Base-by-base conservation (phyloP, 1,284 basidiomycete genomes). In the Fomes fomentarius region DNA sequence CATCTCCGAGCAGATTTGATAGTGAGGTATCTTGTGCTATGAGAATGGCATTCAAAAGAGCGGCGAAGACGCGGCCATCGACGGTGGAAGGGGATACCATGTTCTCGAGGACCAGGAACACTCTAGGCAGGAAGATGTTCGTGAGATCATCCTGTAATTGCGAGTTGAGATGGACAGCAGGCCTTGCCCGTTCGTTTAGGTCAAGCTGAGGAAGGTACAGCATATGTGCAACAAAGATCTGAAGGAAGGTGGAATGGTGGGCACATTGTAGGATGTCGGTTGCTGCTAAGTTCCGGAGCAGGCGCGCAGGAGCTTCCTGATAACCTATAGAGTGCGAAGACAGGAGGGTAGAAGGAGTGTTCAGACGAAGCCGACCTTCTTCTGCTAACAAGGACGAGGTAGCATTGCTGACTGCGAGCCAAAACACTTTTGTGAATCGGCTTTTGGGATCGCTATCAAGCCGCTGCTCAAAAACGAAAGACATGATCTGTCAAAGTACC, bases 11-110 rank as follows among this genome's bases (percentile, higher is more conserved):
- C 14, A 74, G 10, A 1, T 31, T n/a, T 1, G 25, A 38, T 11
- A 74, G 22, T 10, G 66, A 50, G 4, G 52, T 19, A 1, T 47
- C 44, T 8, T 50, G 59, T 51, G 73, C 56, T 8, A 63, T 55
- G 15, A 71, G 60, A 26, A 76, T 26, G 45, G 69, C 71, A 9
- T 69, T 67, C 49, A 82, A 41, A 35, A 81, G 65, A 17, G 73
- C 65, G 12, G 74, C 58, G 58, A 83, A 87, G 11, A 85, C 64
- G 15, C 77, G 71, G 7, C 80, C 79, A 59, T 87, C 85, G 81
- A 55, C 14, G 17, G 60, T 59, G 11, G 64, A 54, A 6, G 59
- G 56, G 2, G 66, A 57, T 1, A 70, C 56, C 14, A 66, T 55
- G 1, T 47, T n/a, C 22, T 74, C 70, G 4, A 76, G 57, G 1